Conservation (phyloP, 148 eudicot genomes). For the Fallopia convolvulus region DNA sequence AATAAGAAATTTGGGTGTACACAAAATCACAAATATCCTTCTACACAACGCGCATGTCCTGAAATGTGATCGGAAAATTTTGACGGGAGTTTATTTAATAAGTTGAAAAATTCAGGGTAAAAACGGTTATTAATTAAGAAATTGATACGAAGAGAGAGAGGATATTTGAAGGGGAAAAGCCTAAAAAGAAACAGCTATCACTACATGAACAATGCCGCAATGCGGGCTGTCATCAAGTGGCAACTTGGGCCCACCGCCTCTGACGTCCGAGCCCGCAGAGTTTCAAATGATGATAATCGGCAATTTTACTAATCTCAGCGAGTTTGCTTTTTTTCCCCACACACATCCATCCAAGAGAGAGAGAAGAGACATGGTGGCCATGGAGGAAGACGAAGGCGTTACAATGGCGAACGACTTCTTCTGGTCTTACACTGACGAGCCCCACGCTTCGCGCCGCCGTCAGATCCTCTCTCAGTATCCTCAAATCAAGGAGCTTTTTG, state of each 20-base stretch:
- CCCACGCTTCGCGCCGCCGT: constrained; percentile 72
- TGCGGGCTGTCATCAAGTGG: constrained; percentile 6
- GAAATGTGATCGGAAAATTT: too few species aligned
- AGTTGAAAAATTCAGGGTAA: too few species aligned
- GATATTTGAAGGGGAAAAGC: too few species aligned
- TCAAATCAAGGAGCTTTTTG: constrained; percentile 75
- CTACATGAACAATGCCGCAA: not conserved
- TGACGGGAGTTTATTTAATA: too few species aligned
- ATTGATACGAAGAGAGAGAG: too few species aligned
- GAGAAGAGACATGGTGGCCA: constrained; percentile 19
- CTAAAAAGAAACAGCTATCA: too few species aligned
- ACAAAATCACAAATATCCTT: too few species aligned
- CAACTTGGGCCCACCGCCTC: not conserved
- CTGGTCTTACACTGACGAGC: constrained; percentile 97
- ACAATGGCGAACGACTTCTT: constrained; percentile 75
- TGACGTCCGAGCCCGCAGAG: not conserved
- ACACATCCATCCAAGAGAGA: not conserved
- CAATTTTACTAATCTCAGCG: not conserved
- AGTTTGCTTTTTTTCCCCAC: not conserved
- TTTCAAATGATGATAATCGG: not conserved
- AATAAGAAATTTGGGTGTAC: too few species aligned
- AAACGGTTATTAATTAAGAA: too few species aligned
- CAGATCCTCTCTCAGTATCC: constrained; percentile 84
- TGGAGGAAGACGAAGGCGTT: constrained; percentile 24
- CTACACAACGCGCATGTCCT: too few species aligned